Conservation (phyloP, 2,329 filamentous ascomycete species). For the Pseudogymnoascus sp. region DNA sequence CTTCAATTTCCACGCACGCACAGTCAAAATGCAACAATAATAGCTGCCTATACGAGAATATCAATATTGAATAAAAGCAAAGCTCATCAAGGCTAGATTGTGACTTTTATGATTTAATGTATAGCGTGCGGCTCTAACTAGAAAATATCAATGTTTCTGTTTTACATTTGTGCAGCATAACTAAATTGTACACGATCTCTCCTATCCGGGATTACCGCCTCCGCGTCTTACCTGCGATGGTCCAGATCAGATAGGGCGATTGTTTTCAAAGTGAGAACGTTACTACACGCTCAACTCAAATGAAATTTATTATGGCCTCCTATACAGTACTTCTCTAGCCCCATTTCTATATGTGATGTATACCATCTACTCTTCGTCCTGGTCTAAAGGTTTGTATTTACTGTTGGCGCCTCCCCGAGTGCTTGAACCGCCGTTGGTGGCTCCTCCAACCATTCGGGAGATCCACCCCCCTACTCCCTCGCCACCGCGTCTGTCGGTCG, state of each 20-base stretch:
- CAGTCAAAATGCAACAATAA: conserved; percentile 1
- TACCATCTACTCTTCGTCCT: conserved; percentile 33
- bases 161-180: conserved; percentile 8
- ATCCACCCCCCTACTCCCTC: conserved; percentile 66
- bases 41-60: conserved; percentile 3
- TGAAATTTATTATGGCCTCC: conserved; percentile 3
- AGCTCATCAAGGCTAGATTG: neutral
- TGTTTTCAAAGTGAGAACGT: neutral
- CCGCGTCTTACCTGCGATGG: neutral
- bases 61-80: neutral
- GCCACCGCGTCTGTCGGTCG: conserved; percentile 26
- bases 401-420: conserved; percentile 20
- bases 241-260: neutral
- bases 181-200: neutral
- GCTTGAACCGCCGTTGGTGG: conserved; percentile 17
- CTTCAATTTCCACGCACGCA: conserved; percentile 8
- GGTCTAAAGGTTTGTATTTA: conserved; percentile 33
- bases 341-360: conserved; percentile 8
- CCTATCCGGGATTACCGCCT: neutral
- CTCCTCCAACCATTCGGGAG: conserved; percentile 51
- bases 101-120: neutral
- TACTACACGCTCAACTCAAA: neutral
- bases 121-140: neutral
- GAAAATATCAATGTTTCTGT: neutral
- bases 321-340: neutral